Conservation (phyloP, 2,329 filamentous ascomycete species). For the Fusarium agapanthi region DNA sequence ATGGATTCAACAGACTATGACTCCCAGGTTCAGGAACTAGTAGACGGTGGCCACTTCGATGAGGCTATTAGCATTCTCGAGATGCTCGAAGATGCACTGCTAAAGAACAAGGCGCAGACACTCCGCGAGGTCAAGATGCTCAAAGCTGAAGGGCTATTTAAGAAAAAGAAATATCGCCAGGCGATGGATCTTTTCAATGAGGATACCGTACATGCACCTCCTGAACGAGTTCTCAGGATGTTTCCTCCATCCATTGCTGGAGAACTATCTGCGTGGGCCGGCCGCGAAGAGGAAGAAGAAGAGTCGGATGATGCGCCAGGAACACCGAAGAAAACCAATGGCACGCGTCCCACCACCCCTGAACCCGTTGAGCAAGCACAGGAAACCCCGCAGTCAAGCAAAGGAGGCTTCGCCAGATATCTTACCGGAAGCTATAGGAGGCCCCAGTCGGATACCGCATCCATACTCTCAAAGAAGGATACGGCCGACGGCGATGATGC, state of each 20-base stretch:
- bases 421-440: conserved; percentile 58
- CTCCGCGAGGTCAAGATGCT: conserved; percentile 88
- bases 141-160: conserved; percentile 88
- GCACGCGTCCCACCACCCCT: conserved; percentile 39
- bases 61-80: conserved; percentile 89
- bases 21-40: conserved; percentile 83
- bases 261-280: conserved; percentile 69
- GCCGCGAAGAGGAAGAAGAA: conserved; percentile 46
- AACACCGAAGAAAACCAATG: conserved; percentile 43
- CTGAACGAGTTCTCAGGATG: conserved; percentile 84
- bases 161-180: conserved; percentile 81
- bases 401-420: conserved; percentile 62
- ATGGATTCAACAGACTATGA: conserved; percentile 96
- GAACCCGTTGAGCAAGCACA: conserved; percentile 41
- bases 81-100: conserved; percentile 91
- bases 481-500: conserved; percentile 63
- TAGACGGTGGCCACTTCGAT: conserved; percentile 78
- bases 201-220: conserved; percentile 87
- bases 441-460: conserved; percentile 62
- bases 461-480: conserved; percentile 67
- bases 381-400: conserved; percentile 49
- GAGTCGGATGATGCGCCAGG: conserved; percentile 52
- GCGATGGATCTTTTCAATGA: conserved; percentile 88
- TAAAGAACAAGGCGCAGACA: conserved; percentile 82
- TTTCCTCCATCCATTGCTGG: conserved; percentile 89